Base-by-base conservation (phyloP, 495 filamentous ascomycete genomes). In the Aspergillus nanangensis region DNA sequence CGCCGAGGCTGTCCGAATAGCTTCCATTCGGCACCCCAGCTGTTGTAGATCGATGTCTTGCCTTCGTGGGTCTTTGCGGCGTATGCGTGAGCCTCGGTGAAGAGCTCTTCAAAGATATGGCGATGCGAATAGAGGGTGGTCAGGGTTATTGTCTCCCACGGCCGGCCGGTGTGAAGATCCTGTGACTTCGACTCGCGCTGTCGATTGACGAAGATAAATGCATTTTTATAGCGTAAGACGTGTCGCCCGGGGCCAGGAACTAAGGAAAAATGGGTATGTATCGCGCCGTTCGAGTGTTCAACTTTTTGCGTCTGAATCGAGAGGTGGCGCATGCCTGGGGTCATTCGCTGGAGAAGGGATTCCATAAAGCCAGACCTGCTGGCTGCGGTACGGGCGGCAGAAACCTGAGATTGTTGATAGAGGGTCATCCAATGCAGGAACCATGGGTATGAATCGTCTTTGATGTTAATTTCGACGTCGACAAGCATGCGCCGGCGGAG, bases 391-490 rank as follows among this genome's bases (percentile, higher is more conserved):
- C 58, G 54, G 65, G 67, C 41, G 58, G 72, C 47, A 33, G 56
- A 60, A 38, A 77, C 54, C 50, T 79, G 78, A 25, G 74, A 69
- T 47, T 74, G 70, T 35, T 91, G 88, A 45, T 90, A 91, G 22
- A 85, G 72, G 13, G 90, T 87, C 70, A 98, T 87, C 91, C 94
- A 98, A 32, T 88, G 79, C 3, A 98, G 77, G 27, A 97, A 81
- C 92, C 93, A 97, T 44, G 79, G 82, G 64, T 97, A 98, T 10
- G 92, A 88, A 39, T 90, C 83, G 62, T 97, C 93, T 56, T 88
- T 87, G 57, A 87, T 86, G 57, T 83, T 90, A 61, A 98, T 96
- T 63, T 97, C 94, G 52, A 97, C 78, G 57, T 96, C 87, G 42
- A 97, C 88, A 8, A 98, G 84, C 71, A 98, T 82, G 40, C 91